These are phyloP conservation scores for Vicia faba DNA, from an alignment of 306 rosid species.

Conservation along the genomic window DNA sequence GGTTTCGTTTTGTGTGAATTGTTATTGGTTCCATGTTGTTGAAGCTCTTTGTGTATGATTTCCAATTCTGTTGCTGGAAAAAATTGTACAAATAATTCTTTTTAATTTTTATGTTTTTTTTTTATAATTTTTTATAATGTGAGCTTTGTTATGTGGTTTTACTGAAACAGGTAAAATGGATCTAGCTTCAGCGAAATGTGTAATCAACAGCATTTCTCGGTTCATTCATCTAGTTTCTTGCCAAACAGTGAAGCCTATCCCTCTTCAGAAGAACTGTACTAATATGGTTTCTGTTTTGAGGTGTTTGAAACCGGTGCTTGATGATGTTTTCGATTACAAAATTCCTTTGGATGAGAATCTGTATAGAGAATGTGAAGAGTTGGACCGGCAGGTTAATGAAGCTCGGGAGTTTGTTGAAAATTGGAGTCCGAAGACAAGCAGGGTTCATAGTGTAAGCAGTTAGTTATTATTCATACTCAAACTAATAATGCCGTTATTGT, in stretches of 20 bases:
- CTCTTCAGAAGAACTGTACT: conserved; percentile 67
- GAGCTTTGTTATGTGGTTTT: conserved; percentile 33
- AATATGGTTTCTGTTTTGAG: conserved; percentile 64
- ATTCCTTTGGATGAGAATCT: conserved; percentile 55
- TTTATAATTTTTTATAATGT: neutral
- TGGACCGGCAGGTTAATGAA: conserved; percentile 68
- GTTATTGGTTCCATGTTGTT: no score
- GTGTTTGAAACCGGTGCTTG: conserved; percentile 78
- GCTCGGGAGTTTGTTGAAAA: conserved; percentile 78
- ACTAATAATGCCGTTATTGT: conserved; percentile 14
- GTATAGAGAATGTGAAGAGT: conserved; percentile 66
- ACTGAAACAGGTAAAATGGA: conserved; percentile 68
- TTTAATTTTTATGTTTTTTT: conserved; percentile 11
- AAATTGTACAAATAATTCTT: conserved; percentile 17
- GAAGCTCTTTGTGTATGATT: no score
- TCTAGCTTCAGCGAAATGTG: conserved; percentile 63
- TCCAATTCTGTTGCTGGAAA: conserved; percentile 31
- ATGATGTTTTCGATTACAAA: conserved; percentile 61
- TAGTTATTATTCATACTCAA: conserved; percentile 1
- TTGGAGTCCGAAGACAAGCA: conserved; percentile 79
- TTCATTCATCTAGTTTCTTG: conserved; percentile 85
- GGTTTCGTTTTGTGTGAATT: conserved; percentile 38
- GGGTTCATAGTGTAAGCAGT: conserved; percentile 63
- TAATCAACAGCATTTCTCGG: conserved; percentile 83
- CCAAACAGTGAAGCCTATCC: conserved; percentile 58